Evolutionary conservation across 208 protist species (phyloP), one percentile per base, ranked within the genome.

Genomic region (Endotrypanum monterogeii): DNA sequence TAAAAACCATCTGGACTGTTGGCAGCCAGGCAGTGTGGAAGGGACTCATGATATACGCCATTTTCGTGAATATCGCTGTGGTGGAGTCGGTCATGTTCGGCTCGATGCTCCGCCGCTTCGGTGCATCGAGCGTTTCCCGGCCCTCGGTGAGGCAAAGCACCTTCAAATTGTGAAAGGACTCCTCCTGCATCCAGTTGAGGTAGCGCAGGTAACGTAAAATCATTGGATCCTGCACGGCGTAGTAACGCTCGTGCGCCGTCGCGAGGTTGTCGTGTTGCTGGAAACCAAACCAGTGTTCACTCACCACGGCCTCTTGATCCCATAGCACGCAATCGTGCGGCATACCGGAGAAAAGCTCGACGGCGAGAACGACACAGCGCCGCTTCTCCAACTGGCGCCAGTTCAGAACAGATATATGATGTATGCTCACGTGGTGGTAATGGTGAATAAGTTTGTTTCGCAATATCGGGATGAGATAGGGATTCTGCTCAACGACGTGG

Each of bases 171-270:
- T 96, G 88, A 52, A 93, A 94, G 8, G 85, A 93, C 73, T 94
- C 90, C 85, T 96, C 92, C 77, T 94, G 90, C 82, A 96, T 80
- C 90, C 92, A 96, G 72, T 88, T 87, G 1, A 93, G 62, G 68
- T 96, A 96, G 46, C 92, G 89, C 67, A 96, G 82, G 54, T 96
- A 96, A 65, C 92, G 89, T 65, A 96, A 71, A 48, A 96, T 86
- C 28, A 93, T 67, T 14, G 92, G 92, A 72, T 96, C 92, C 68
- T 85, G 76, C 67, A 85, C 46, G 46, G 85, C 67, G 56, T 80
- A 85, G 70, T 93, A 94, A 16, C 87, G 81, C 76, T 96, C 90
- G 51, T 87, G 81, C 51, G 81, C 88, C 14, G 89, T 92, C 32
- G 84, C 78, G 35, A 96, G 76, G 73, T 94, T 94, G 80, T 94